Conservation (phyloP, 2,329 filamentous ascomycete genomes). For the Nigrospora sphaerica region DNA sequence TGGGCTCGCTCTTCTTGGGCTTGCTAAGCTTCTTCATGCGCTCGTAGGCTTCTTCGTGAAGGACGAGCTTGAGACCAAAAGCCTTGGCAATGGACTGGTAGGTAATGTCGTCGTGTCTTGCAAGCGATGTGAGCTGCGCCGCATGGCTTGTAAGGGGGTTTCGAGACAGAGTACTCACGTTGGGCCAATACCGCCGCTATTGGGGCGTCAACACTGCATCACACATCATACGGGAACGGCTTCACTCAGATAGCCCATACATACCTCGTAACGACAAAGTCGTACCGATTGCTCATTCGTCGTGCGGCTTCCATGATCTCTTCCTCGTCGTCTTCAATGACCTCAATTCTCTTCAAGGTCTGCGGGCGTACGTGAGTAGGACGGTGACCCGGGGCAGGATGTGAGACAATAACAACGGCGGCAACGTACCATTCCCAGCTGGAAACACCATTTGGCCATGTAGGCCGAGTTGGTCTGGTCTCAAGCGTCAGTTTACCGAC, state of each 20-base stretch:
- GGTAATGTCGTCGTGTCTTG: slow-evolving; percentile 92
- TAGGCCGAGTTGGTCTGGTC: slow-evolving; percentile 56
- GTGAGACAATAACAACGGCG: background rate
- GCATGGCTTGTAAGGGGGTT: background rate
- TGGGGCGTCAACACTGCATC: slow-evolving; percentile 6
- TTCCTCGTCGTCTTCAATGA: slow-evolving; percentile 84
- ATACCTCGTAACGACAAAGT: slow-evolving; percentile 83
- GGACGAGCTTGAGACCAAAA: slow-evolving; percentile 67
- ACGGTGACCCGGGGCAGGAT: background rate
- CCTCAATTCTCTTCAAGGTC: slow-evolving; percentile 79
- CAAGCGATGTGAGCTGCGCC: slow-evolving; percentile 8
- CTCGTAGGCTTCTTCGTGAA: slow-evolving; percentile 70
- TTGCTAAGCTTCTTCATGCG: slow-evolving; percentile 80
- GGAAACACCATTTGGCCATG: slow-evolving; percentile 59
- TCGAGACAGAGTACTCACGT: slow-evolving; percentile 54
- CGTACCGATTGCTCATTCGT: slow-evolving; percentile 83
- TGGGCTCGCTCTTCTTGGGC: slow-evolving; percentile 62
- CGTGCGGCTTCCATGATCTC: slow-evolving; percentile 84
- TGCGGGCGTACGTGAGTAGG: slow-evolving; percentile 18
- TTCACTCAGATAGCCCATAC: background rate
- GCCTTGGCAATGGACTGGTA: slow-evolving; percentile 91
- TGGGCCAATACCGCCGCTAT: slow-evolving; percentile 83
- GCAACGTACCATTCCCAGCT: slow-evolving; percentile 46
- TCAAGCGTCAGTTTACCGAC: slow-evolving; percentile 4
- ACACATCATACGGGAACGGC: too few species aligned